Evolutionary conservation across 2,329 filamentous ascomycete genomes (phyloP).

Genomic region (Coleophoma eucalyptorum): DNA sequence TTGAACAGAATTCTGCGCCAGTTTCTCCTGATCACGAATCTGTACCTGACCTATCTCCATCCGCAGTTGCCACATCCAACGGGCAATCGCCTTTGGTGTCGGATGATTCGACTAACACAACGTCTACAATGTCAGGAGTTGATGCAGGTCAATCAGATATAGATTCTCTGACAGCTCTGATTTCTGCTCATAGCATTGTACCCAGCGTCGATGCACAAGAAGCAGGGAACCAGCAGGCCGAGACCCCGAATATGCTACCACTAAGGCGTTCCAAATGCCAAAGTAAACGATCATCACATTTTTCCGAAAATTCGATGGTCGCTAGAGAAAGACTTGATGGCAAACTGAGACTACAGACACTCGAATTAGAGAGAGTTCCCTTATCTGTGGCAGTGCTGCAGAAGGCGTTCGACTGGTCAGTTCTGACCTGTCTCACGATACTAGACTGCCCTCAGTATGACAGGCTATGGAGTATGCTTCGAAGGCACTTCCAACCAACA

Average conservation of each 20-base stretch:
- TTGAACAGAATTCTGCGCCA: too few relatives aligned
- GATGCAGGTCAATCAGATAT: constrained; percentile 19
- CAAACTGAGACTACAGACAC: constrained; percentile 62
- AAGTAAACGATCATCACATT: constrained; percentile 17
- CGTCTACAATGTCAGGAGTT: background rate
- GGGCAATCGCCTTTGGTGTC: too few relatives aligned
- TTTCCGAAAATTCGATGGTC: constrained; percentile 16
- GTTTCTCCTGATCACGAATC: too few relatives aligned
- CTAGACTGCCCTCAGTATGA: constrained; percentile 72
- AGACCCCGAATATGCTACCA: constrained; percentile 11
- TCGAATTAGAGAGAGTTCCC: constrained; percentile 72
- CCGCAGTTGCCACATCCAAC: too few relatives aligned
- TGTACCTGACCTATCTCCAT: too few relatives aligned
- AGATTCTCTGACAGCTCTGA: constrained; percentile 20
- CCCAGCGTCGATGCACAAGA: constrained; percentile 2
- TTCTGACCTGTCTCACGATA: constrained; percentile 67
- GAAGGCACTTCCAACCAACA: constrained; percentile 53
- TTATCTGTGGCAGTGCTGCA: constrained; percentile 70
- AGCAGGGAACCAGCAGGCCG: constrained; percentile 5
- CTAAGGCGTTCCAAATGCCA: constrained; percentile 19
- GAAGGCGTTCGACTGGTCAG: constrained; percentile 70
- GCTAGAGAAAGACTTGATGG: constrained; percentile 43
- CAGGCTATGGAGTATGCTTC: constrained; percentile 69
- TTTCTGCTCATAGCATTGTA: constrained; percentile 18
- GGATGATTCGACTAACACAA: too few relatives aligned